Evolutionary conservation across 371 early-diverging fungal genomes (phyloP), one percentile per base, ranked within the genome.

Genomic region (Catenaria anguillulae): DNA sequence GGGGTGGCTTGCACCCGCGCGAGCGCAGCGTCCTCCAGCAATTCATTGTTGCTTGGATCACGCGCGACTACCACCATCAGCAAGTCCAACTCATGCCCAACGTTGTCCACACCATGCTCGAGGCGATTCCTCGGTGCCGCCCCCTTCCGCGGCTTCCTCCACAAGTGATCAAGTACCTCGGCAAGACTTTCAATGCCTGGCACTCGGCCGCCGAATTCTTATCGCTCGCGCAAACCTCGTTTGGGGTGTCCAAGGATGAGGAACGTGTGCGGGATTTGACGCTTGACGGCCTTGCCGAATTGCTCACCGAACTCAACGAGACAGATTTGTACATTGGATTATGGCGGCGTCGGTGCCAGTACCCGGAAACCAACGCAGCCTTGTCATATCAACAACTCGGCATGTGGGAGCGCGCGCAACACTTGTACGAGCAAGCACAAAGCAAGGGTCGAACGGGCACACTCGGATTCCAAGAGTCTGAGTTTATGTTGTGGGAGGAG

Each of bases 401-500:
- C 15, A 83, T 94, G 79, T 96, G 96, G 93, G 78, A 80, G 48
- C 84, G 86, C 42, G 95, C 98, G 0, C 98, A 98, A 70, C 72
- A 75, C 34, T 82, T 88, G 72, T 97, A 92, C 62, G 99, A 99
- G 72, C 83, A 79, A 42, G 94, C 97, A 0, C 98, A 98, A 64
- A 80, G 77, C 62, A 94, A 93, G 70, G 95, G 93, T 0, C 77
- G 93, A 10, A 85, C 84, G 4, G 90, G 92, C 0, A 80, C 82
- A 2, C 69, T 94, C 55, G 88, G 92, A 3, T 94, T 93, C 67
- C 84, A 89, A n/a, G 98, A 99, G 70, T 81, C 92, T 1, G 99
- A 99, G 69, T 98, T 93, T 67, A 81, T 82, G 58, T 71, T 97
- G 10, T 99, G 99, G 98, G 97, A 98, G 73, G 88, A 94, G 56